phyloP scores from a whole-genome alignment of 139 green algal genomes.

The Coelastrella sp. region DNA sequence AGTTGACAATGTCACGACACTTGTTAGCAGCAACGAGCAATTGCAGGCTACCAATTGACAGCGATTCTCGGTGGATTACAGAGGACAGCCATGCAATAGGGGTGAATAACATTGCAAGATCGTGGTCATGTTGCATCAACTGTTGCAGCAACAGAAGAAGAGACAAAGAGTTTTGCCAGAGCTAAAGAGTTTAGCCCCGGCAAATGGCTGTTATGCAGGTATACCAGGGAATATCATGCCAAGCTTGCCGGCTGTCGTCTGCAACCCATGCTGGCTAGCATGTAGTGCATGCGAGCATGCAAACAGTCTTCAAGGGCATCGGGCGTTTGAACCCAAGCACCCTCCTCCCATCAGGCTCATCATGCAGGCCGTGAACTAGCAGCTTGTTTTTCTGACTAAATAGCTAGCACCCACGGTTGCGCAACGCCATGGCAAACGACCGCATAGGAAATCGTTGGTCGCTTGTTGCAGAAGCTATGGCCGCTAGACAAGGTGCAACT shows the following conservation, averaged over 20 bases:
- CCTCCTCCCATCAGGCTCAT: slow-evolving; percentile 35
- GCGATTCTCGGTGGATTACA: background rate
- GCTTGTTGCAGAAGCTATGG: slow-evolving; percentile 61
- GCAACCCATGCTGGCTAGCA: background rate
- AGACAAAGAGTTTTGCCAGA: no score
- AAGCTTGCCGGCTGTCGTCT: background rate
- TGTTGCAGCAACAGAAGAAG: slow-evolving; percentile 23
- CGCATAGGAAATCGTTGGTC: slow-evolving; percentile 57
- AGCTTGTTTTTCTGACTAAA: slow-evolving; percentile 61
- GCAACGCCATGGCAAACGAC: slow-evolving; percentile 58
- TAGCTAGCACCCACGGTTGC: slow-evolving; percentile 57
- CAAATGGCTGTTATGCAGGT: background rate
- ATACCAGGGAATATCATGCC: background rate
- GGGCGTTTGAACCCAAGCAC: slow-evolving; percentile 58
- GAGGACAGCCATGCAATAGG: background rate
- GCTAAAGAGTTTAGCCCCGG: no score
- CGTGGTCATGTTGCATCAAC: background rate
- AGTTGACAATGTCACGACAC: background rate
- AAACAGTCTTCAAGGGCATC: background rate
- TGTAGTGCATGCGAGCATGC: background rate
- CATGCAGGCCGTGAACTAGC: slow-evolving; percentile 56
- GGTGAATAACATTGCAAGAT: slow-evolving; percentile 25
- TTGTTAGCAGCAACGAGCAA: background rate
- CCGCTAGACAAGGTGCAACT: slow-evolving; percentile 65
- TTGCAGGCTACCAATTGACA: no score